Evolutionary conservation across 805 yeast genomes (phyloP).

Genomic region (Yamadazyma paraphyllophila): DNA sequence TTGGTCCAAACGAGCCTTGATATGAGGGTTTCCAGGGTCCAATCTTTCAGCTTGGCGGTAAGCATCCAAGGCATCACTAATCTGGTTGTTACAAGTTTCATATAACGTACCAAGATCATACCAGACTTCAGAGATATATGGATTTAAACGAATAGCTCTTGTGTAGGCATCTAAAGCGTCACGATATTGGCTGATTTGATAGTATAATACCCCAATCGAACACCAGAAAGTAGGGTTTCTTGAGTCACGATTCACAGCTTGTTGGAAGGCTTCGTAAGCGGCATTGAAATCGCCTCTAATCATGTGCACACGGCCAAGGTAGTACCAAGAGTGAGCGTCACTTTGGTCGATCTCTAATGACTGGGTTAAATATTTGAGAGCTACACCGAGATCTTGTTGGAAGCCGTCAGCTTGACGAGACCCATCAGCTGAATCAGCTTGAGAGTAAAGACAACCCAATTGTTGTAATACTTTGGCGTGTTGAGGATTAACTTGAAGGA

Average conservation of each 20-base stretch:
- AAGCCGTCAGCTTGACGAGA: conserved; percentile 8
- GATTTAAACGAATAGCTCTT: conserved; percentile 91
- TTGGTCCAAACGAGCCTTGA: conserved; percentile 88
- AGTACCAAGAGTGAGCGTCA: conserved; percentile 97
- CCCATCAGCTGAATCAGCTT: conserved; percentile 34
- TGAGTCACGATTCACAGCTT: conserved; percentile 94
- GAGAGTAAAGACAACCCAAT: conserved; percentile 90
- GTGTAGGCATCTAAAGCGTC: conserved; percentile 98
- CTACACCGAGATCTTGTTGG: conserved; percentile 74
- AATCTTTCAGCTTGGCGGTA: conserved; percentile 93
- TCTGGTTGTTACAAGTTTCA: conserved; percentile 95
- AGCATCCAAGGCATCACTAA: conserved; percentile 93
- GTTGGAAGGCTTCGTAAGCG: conserved; percentile 98
- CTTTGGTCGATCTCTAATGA: conserved; percentile 84
- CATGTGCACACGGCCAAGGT: conserved; percentile 96
- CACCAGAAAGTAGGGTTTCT: conserved; percentile 99
- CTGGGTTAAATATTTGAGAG: conserved; percentile 77
- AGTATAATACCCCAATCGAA: conserved; percentile 90
- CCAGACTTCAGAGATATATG: conserved; percentile 97
- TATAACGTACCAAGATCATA: conserved; percentile 95
- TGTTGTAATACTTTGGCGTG: conserved; percentile 97
- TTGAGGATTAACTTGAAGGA: conserved; percentile 81
- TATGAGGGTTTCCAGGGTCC: conserved; percentile 93
- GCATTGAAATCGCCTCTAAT: conserved; percentile 91
- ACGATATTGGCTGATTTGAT: conserved; percentile 92